These are phyloP conservation scores for Gossypium thurberi DNA, from an alignment of 345 rosid genomes.

Conservation along the genomic window DNA sequence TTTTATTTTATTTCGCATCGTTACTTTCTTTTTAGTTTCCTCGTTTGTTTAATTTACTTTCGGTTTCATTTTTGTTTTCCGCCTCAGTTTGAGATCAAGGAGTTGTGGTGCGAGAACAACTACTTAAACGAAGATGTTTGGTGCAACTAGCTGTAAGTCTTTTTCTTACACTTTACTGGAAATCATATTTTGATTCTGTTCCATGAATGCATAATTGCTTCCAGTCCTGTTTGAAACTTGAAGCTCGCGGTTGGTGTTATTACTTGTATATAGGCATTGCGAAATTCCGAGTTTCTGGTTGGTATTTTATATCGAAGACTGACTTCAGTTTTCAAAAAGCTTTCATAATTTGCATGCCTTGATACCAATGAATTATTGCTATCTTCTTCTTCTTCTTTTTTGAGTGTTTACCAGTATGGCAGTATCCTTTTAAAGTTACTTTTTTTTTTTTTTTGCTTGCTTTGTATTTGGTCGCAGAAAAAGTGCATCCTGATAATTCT, in stretches of 20 bases:
- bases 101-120: slow-evolving; percentile 2
- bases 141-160: slow-evolving; percentile 44
- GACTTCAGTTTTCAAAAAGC: neutral
- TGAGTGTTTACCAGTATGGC: neutral
- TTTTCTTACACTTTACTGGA: neutral
- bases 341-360: neutral
- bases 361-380: neutral
- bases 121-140: slow-evolving; percentile 41
- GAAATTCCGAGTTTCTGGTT: neutral
- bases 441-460: neutral
- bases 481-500: neutral
- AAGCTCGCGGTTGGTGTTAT: no score
- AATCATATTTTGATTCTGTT: neutral
- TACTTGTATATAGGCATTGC: neutral
- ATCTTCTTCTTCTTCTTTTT: neutral
- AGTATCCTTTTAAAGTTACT: neutral
- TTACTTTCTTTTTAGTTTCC: neutral
- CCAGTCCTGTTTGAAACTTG: no score
- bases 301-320: neutral
- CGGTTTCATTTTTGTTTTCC: neutral
- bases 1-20: neutral
- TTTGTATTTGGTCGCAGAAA: neutral
- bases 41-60: neutral
- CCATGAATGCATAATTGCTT: neutral
- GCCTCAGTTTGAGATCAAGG: slow-evolving; percentile 17